A percentile compares a stretch with the other conserved stretches of the same genome.
Evolutionary conservation across 1,284 basidiomycete species (phyloP).

Genomic region (Fistulinella cinereoalba): DNA sequence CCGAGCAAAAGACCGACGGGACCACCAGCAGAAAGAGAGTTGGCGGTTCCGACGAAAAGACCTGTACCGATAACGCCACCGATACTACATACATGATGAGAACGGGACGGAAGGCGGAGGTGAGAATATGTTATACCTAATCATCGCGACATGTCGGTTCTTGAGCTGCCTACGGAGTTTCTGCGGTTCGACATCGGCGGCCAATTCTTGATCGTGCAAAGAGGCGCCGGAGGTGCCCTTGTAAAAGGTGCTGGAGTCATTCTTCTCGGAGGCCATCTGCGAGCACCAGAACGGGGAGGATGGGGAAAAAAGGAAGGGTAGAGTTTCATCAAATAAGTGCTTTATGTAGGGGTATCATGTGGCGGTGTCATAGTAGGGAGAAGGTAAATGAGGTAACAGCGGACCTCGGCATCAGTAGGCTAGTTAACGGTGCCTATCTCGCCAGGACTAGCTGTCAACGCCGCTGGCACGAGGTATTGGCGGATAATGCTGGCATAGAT

Average conservation of each 20-base stretch:
- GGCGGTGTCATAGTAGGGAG: slow-evolving; percentile 24
- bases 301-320: neutral
- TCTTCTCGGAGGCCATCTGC: slow-evolving; percentile 25
- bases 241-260: neutral
- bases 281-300: neutral
- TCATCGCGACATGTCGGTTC: slow-evolving; percentile 69
- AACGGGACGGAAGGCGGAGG: neutral
- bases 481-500: no score
- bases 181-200: slow-evolving; percentile 2
- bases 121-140: slow-evolving; percentile 44
- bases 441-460: no score
- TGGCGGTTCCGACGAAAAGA: slow-evolving; percentile 65
- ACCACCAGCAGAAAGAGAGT: slow-evolving; percentile 52
- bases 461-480: no score
- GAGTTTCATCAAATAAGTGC: no score
- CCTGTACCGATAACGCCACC: slow-evolving; percentile 78
- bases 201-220: slow-evolving; percentile 21
- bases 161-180: slow-evolving; percentile 58
- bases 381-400: no score
- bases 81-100: slow-evolving; percentile 38
- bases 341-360: slow-evolving; percentile 1
- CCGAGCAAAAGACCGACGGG: slow-evolving; percentile 66
- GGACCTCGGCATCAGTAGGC: no score
- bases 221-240: slow-evolving; percentile 15
- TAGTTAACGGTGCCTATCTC: no score